These are phyloP conservation scores for Pseudozyma hubeiensis DNA, from an alignment of 1,284 basidiomycete genomes.

Conservation along the genomic window DNA sequence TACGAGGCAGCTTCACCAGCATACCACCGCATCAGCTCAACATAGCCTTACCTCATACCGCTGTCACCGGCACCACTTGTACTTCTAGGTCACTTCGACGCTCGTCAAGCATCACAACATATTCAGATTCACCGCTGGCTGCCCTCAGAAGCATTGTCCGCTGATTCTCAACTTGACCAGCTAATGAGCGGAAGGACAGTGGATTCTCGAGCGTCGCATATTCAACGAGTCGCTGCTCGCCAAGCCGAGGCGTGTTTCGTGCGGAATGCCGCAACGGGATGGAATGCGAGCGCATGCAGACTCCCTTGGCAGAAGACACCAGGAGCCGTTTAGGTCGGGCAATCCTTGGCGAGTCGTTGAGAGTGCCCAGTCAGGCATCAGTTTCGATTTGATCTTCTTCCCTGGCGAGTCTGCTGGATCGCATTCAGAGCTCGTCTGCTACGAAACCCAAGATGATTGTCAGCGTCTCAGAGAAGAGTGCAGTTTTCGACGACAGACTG, in stretches of 20 bases:
- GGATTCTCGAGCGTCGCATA: slow-evolving; percentile 13
- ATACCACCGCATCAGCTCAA: slow-evolving; percentile 76
- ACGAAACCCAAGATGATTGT: neutral
- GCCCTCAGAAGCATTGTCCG: neutral
- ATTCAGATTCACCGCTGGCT: neutral
- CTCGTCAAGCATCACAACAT: neutral
- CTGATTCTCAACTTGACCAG: neutral
- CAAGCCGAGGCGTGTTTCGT: slow-evolving; percentile 1
- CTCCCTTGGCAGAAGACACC: neutral
- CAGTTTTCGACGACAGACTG: neutral
- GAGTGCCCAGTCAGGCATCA: too few species aligned
- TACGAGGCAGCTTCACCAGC: slow-evolving; percentile 79
- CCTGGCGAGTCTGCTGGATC: too few species aligned
- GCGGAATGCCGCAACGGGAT: slow-evolving; percentile 11
- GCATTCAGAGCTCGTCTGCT: neutral
- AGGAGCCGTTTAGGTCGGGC: slow-evolving; percentile 1
- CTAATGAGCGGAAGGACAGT: slow-evolving; percentile 14
- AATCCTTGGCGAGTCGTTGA: neutral
- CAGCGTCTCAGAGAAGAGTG: neutral
- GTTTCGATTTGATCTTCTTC: too few species aligned
- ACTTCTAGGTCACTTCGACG: slow-evolving; percentile 19
- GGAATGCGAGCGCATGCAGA: slow-evolving; percentile 1
- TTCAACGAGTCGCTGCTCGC: neutral
- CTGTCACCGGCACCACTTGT: slow-evolving; percentile 11
- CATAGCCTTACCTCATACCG: slow-evolving; percentile 13